A percentile compares a stretch with the other conserved stretches of the same genome.
Conservation (phyloP, 768 basidiomycete genomes). For the Lentinula aciculospora region DNA sequence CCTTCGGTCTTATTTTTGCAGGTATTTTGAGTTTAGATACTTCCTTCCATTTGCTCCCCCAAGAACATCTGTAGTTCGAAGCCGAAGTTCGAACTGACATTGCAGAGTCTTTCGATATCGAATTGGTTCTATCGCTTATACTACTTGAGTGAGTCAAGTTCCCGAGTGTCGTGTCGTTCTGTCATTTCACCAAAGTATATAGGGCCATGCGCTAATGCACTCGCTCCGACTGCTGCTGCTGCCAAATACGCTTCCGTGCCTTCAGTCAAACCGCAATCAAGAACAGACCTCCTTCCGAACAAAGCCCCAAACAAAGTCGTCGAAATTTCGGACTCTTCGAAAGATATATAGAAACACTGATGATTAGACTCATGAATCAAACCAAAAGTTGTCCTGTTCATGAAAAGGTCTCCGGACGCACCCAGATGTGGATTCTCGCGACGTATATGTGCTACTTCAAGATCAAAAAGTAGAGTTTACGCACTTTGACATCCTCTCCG, state of each 20-base stretch:
- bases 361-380: slow-evolving; percentile 72
- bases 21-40: slow-evolving; percentile 32
- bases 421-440: slow-evolving; percentile 86
- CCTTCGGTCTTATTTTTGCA: slow-evolving; percentile 66
- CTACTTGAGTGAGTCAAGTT: slow-evolving; percentile 59
- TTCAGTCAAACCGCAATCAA: slow-evolving; percentile 36
- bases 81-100: slow-evolving; percentile 81
- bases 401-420: slow-evolving; percentile 78
- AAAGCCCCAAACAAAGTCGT: slow-evolving; percentile 11
- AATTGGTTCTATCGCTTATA: slow-evolving; percentile 82
- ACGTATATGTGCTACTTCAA: slow-evolving; percentile 59
- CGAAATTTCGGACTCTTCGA: slow-evolving; percentile 12
- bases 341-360: slow-evolving; percentile 59
- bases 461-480: slow-evolving; percentile 62
- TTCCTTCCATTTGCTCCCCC: neutral
- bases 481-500: slow-evolving; percentile 78
- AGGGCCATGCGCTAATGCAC: slow-evolving; percentile 92
- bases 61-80: slow-evolving; percentile 51
- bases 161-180: too few relatives aligned
- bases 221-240: slow-evolving; percentile 54
- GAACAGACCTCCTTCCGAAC: slow-evolving; percentile 36
- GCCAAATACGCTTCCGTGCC: slow-evolving; percentile 45
- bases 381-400: slow-evolving; percentile 79
- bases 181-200: neutral
- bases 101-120: slow-evolving; percentile 87